These are phyloP conservation scores for Fusarium setosum DNA, from an alignment of 2,329 filamentous ascomycete genomes.

Conservation along the genomic window DNA sequence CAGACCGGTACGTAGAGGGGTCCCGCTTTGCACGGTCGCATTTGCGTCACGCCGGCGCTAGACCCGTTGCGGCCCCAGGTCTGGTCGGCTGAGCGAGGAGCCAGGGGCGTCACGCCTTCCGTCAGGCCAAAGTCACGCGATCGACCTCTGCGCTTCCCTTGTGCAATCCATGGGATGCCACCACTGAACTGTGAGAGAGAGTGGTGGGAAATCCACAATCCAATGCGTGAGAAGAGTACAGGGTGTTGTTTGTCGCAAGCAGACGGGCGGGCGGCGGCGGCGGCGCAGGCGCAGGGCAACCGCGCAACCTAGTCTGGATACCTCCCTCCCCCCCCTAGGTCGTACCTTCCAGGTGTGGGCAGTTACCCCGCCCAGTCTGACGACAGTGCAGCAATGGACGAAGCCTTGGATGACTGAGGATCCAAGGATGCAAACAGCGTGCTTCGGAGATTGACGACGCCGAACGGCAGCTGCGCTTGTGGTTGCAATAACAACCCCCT, in stretches of 20 bases:
- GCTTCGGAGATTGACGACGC: slow-evolving; percentile 27
- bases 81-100: slow-evolving; percentile 43
- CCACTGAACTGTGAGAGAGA: neutral
- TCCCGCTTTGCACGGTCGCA: slow-evolving; percentile 15
- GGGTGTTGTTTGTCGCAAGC: slow-evolving; percentile 1
- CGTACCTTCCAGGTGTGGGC: slow-evolving; percentile 33
- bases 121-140: slow-evolving; percentile 48
- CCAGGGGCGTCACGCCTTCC: slow-evolving; percentile 43
- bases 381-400: slow-evolving; percentile 46
- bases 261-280: slow-evolving; percentile 34
- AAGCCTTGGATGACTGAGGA: slow-evolving; percentile 33
- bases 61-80: slow-evolving; percentile 34
- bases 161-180: slow-evolving; percentile 10
- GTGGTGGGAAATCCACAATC: slow-evolving; percentile 6
- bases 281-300: slow-evolving; percentile 28
- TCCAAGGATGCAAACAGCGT: slow-evolving; percentile 17
- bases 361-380: slow-evolving; percentile 59
- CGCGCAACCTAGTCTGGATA: slow-evolving; percentile 18
- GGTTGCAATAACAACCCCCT: slow-evolving; percentile 47
- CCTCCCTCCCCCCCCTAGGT: slow-evolving; percentile 22
- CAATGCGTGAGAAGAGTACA: slow-evolving; percentile 7
- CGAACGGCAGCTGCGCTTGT: slow-evolving; percentile 33
- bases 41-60: slow-evolving; percentile 33
- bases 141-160: slow-evolving; percentile 32
- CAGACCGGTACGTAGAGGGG: slow-evolving; percentile 37